Conservation (phyloP, 768 basidiomycete species). For the Epithele typhae region DNA sequence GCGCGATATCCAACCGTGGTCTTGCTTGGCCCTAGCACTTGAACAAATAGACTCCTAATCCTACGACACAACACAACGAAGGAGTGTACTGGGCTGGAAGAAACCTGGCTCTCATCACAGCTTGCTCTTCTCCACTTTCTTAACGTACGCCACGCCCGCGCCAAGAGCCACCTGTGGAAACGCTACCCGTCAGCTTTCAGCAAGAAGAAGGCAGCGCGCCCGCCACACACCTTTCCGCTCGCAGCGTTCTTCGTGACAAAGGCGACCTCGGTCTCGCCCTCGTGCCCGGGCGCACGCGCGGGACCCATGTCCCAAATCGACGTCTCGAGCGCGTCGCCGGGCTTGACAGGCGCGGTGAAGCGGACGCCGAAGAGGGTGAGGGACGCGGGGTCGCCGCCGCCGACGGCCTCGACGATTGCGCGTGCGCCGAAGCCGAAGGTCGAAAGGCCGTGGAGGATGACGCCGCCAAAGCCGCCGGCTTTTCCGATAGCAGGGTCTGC, state of each 20-base stretch:
- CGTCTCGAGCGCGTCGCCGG: constrained; percentile 78
- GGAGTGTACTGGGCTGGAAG: too few species aligned
- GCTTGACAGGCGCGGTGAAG: constrained; percentile 82
- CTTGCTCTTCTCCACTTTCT: constrained; percentile 44
- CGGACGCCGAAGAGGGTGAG: constrained; percentile 67
- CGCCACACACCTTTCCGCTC: constrained; percentile 34
- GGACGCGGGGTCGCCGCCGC: constrained; percentile 53
- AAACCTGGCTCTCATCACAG: too few species aligned
- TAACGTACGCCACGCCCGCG: constrained; percentile 59
- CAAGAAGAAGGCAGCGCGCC: too few species aligned
- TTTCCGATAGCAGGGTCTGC: constrained; percentile 73
- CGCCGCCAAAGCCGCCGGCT: constrained; percentile 73
- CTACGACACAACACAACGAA: too few species aligned
- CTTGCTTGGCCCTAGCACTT: too few species aligned
- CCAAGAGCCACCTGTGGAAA: constrained; percentile 46
- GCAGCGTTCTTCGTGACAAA: constrained; percentile 36
- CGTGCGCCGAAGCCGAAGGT: constrained; percentile 82
- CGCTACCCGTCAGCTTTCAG: neutral
- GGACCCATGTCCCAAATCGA: constrained; percentile 70
- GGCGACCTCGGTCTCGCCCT: constrained; percentile 33
- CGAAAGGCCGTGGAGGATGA: constrained; percentile 82
- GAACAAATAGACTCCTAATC: too few species aligned
- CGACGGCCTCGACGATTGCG: constrained; percentile 62
- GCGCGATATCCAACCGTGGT: too few species aligned
- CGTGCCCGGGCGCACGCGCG: constrained; percentile 23